A percentile compares a stretch with the other conserved stretches of the same genome.
Conservation (phyloP, 2,329 filamentous ascomycete species). For the Trichophyton equinum region DNA sequence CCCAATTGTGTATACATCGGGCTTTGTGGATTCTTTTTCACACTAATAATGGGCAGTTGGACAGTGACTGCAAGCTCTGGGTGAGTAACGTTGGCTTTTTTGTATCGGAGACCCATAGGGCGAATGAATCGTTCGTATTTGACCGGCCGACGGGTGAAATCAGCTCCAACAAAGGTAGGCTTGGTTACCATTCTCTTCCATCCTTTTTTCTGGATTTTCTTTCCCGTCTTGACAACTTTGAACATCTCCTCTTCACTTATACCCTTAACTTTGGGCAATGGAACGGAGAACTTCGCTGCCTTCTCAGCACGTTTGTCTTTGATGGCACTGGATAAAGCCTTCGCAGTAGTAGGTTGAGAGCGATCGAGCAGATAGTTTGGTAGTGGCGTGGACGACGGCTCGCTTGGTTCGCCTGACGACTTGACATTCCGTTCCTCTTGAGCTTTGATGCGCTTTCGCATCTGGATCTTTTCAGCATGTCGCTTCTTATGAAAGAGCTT, state of each 20-base stretch:
- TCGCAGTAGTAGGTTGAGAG: constrained; percentile 52
- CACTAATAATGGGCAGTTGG: constrained; percentile 64
- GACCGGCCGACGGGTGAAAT: constrained; percentile 79
- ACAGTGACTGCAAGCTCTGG: constrained; percentile 77
- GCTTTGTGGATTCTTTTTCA: constrained; percentile 79
- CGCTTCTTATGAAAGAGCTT: constrained; percentile 91
- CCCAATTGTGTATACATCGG: constrained; percentile 87
- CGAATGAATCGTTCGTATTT: constrained; percentile 58
- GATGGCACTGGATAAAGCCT: constrained; percentile 71
- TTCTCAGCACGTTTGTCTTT: constrained; percentile 94
- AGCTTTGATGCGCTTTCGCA: constrained; percentile 86
- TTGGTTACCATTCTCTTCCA: constrained; percentile 58
- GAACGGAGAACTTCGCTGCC: constrained; percentile 84
- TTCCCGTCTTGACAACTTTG: constrained; percentile 88
- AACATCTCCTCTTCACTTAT: constrained; percentile 98
- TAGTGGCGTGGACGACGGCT: constrained; percentile 68
- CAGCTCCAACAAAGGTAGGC: constrained; percentile 78
- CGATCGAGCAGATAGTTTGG: constrained; percentile 91
- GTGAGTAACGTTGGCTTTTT: constrained; percentile 63
- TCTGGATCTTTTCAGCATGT: constrained; percentile 95
- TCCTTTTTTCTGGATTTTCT: constrained; percentile 80
- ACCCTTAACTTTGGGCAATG: constrained; percentile 83
- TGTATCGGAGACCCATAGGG: constrained; percentile 66
- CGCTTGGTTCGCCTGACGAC: constrained; percentile 55
- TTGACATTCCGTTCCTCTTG: constrained; percentile 97